phyloP scores from a whole-genome alignment of 2,329 filamentous ascomycete species.

The Apiospora marii region DNA sequence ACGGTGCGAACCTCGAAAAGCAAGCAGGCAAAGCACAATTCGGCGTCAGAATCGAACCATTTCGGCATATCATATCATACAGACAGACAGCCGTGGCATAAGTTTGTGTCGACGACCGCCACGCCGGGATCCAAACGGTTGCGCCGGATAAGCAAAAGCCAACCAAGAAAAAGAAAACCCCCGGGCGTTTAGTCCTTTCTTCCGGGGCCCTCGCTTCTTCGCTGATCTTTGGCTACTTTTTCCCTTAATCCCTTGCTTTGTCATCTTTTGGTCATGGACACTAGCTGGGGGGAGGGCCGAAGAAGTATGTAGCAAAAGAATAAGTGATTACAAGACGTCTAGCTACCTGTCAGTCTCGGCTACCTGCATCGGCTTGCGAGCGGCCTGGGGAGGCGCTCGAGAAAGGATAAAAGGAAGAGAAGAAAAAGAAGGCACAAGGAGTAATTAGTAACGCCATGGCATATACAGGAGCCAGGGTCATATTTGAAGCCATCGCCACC shows the following conservation, averaged over 20 bases:
- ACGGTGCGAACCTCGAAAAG: background rate
- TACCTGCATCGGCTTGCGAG: background rate
- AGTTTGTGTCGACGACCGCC: background rate
- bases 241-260: background rate
- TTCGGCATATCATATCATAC: background rate
- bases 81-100: background rate
- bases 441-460: background rate
- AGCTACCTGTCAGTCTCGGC: background rate
- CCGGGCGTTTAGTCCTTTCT: background rate
- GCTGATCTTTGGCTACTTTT: background rate
- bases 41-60: background rate
- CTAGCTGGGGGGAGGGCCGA: background rate
- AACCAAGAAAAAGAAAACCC: background rate
- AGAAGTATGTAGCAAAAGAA: background rate
- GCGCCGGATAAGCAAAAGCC: background rate
- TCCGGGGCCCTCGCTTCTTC: background rate
- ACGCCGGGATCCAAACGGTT: conserved; percentile 1
- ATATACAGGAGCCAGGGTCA: background rate
- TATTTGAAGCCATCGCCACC: background rate
- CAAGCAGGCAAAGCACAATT: background rate
- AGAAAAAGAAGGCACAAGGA: background rate
- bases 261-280: background rate
- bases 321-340: too few species aligned
- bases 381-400: background rate
- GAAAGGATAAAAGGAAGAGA: background rate